phyloP scores from a whole-genome alignment of 2,329 filamentous ascomycete genomes.

The Penicillium sp. region DNA sequence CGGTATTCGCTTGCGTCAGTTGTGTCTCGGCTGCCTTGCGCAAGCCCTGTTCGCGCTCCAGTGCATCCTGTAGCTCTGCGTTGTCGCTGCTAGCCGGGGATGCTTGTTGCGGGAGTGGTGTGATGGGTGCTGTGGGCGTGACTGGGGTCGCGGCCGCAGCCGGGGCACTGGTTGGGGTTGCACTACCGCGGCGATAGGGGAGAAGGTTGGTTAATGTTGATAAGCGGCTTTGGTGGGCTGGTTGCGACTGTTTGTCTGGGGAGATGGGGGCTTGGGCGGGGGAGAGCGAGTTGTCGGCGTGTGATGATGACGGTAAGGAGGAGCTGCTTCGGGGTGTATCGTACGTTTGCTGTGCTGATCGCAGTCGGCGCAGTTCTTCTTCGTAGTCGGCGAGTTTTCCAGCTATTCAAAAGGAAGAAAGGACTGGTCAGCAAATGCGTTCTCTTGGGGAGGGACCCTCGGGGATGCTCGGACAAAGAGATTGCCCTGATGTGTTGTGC shows the following conservation, averaged over 20 bases:
- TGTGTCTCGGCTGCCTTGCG: conserved; percentile 63
- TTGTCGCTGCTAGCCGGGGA: conserved; percentile 31
- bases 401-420: conserved; percentile 40
- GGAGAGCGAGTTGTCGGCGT: conserved; percentile 43
- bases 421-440: conserved; percentile 10
- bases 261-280: conserved; percentile 35
- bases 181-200: conserved; percentile 43
- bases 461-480: neutral
- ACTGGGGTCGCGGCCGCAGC: conserved; percentile 24
- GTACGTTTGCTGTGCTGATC: conserved; percentile 33
- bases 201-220: conserved; percentile 44
- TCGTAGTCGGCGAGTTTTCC: conserved; percentile 66
- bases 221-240: conserved; percentile 39
- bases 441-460: too few species aligned
- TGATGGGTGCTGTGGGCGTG: conserved; percentile 13
- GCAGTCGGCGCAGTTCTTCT: conserved; percentile 61
- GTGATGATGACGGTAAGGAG: conserved; percentile 35
- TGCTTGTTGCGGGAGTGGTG: conserved; percentile 16
- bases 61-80: conserved; percentile 56
- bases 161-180: conserved; percentile 32
- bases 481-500: neutral
- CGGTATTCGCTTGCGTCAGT: conserved; percentile 57
- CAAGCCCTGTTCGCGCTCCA: conserved; percentile 59
- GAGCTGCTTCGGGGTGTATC: conserved; percentile 29
- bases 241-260: conserved; percentile 27